These are phyloP conservation scores for Alternaria sp. DNA, from an alignment of 2,329 filamentous ascomycete genomes.

Conservation along the genomic window DNA sequence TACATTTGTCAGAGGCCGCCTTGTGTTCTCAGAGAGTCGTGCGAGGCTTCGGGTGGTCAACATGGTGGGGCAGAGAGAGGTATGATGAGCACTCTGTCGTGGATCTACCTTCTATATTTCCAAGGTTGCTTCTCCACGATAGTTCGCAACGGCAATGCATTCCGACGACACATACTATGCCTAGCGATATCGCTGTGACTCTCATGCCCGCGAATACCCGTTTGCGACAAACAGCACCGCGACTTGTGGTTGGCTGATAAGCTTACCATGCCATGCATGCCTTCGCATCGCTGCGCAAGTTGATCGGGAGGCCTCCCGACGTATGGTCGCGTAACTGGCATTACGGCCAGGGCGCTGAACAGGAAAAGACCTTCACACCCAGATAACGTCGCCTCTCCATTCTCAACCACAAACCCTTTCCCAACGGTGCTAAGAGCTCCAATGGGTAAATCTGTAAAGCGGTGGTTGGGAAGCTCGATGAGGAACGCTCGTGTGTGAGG, in stretches of 20 bases:
- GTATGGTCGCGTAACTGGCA: not conserved
- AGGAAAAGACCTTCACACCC: not conserved
- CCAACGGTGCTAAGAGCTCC: not conserved
- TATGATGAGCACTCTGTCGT: not conserved
- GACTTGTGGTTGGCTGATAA: not conserved
- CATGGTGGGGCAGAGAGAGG: slow-evolving; percentile 14
- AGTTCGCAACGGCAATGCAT: not conserved
- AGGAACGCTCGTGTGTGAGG: not conserved
- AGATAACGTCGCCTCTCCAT: not conserved
- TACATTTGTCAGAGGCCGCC: slow-evolving; percentile 17
- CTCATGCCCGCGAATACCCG: slow-evolving; percentile 15
- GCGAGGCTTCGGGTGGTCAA: slow-evolving; percentile 22
- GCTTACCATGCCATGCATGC: not conserved
- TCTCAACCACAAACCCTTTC: not conserved
- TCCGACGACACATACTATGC: not conserved
- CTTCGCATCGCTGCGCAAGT: not conserved
- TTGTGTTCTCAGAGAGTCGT: slow-evolving; percentile 5
- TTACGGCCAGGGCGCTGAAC: not conserved
- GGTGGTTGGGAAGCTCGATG: not conserved
- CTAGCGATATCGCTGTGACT: not conserved
- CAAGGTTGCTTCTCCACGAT: not conserved
- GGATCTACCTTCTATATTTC: slow-evolving; percentile 4
- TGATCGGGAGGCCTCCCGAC: not conserved
- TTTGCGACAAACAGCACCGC: not conserved
- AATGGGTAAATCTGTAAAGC: not conserved